phyloP scores from a whole-genome alignment of 768 basidiomycete species.

The Pisolithus orientalis region DNA sequence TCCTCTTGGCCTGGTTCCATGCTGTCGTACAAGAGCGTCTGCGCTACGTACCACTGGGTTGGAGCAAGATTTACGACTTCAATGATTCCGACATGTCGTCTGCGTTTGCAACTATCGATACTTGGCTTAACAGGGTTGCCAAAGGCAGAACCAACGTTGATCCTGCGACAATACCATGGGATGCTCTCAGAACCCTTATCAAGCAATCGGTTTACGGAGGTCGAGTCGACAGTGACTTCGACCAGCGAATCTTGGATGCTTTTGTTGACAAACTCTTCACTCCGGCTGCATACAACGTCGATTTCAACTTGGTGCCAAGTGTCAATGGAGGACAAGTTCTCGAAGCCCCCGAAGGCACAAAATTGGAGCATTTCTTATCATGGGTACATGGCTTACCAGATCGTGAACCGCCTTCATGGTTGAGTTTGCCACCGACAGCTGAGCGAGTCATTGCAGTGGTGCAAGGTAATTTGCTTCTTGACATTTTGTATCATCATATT shows the following conservation, averaged over 20 bases:
- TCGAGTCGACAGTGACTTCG: conserved; percentile 90
- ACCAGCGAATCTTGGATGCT: conserved; percentile 86
- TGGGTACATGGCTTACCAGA: conserved; percentile 92
- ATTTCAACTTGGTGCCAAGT: conserved; percentile 81
- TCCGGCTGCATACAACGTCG: conserved; percentile 82
- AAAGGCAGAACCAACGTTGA: conserved; percentile 91
- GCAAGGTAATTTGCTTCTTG: conserved; percentile 54
- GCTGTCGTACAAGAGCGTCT: conserved; percentile 95
- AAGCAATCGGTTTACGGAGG: conserved; percentile 97
- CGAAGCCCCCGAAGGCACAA: conserved; percentile 83
- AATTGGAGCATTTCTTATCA: conserved; percentile 81
- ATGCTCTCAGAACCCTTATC: conserved; percentile 86
- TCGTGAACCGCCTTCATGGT: conserved; percentile 90
- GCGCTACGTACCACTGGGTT: conserved; percentile 92
- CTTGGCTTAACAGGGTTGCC: conserved; percentile 75
- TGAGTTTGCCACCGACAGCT: conserved; percentile 87
- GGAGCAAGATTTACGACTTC: conserved; percentile 97
- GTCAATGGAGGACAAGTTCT: conserved; percentile 51
- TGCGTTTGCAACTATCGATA: conserved; percentile 86
- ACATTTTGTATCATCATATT: neutral
- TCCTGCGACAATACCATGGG: conserved; percentile 90
- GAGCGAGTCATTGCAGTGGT: conserved; percentile 88
- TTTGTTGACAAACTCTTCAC: conserved; percentile 92
- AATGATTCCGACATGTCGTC: conserved; percentile 98
- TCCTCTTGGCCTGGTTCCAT: conserved; percentile 98